These are phyloP conservation scores for Solanum microdontum DNA, from an alignment of 257 asterid species.

Conservation along the genomic window DNA sequence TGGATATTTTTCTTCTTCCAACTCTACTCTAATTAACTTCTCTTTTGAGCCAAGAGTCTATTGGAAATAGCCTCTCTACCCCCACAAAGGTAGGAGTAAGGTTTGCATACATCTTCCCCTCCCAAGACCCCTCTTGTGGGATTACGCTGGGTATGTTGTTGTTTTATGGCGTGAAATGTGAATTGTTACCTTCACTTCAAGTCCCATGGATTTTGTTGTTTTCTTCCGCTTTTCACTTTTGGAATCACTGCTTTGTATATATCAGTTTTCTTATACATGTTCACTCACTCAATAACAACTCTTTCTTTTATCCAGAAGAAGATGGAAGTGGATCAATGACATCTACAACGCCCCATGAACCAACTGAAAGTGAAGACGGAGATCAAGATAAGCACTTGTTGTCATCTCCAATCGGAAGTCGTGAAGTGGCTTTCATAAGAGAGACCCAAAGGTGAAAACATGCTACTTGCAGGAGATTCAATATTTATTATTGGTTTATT, in stretches of 20 bases:
- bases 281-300: neutral
- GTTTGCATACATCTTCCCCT: neutral
- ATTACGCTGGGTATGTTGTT: neutral
- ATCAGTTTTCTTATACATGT: neutral
- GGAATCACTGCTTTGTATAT: neutral
- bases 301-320: conserved; percentile 15
- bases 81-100: neutral
- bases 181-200: neutral
- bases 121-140: neutral
- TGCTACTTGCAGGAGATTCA: neutral
- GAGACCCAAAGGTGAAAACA: conserved; percentile 21
- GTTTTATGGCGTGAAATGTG: neutral
- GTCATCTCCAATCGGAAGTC: conserved; percentile 13
- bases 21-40: neutral
- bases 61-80: neutral
- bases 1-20: neutral
- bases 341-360: conserved; percentile 15
- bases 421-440: conserved; percentile 32
- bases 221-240: neutral
- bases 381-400: conserved; percentile 33
- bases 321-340: conserved; percentile 29
- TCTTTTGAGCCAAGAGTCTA: neutral
- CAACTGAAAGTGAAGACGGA: conserved; percentile 33
- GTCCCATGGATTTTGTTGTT: neutral
- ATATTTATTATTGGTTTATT: neutral